Base-by-base conservation (phyloP, 78 protist genomes). In the Dictyostelium capitatum region DNA sequence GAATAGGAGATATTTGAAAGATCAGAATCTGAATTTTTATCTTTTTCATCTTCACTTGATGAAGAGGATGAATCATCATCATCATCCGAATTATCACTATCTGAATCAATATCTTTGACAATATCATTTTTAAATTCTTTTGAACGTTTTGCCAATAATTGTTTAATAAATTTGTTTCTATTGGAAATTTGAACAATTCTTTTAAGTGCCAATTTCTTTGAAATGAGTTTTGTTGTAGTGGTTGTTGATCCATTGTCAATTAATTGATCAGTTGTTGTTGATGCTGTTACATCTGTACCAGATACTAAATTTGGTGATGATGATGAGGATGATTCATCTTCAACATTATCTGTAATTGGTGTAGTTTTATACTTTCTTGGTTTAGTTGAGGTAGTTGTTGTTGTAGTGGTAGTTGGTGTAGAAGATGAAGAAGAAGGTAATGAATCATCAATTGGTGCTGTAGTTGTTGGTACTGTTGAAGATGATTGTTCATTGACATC, bases 1-100 rank as follows among this genome's bases (percentile, higher is more conserved):
- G 77, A 37, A 1, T n/a, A 19, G 14, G 79, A 72, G 53, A 10
- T 14, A 43, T 69, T 43, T 4, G 80, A 74, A 0, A 65, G 25
- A 6, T 81, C 89, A 25, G 77, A 59, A 0, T 57, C 74, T 25
- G 74, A 56, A 1, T 72, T 12, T 7, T 10, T 1, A 11, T 32
- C 19, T 32, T 67, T 19, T 67, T 83, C 41, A 19, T 62, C 75
- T 15, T 32, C 48, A 32, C 48, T 32, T 32, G 75, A 67, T 3
- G 75, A 67, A 17, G 75, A 67, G 20, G 75, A 67, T 51, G 56
- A 51, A 14, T 67, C 25, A 17, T 67, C 80, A 28, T 53, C 10
- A 37, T 17, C 64, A 9, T 80, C 59, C 0, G n/a, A 11, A 25
- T 82, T 28, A 67, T 67, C 75, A 17, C 47, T 30, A 32, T 67